A percentile compares a stretch with the other conserved stretches of the same genome.
phyloP scores from a whole-genome alignment of 2,329 filamentous ascomycete species.

The Fonsecaea nubica region DNA sequence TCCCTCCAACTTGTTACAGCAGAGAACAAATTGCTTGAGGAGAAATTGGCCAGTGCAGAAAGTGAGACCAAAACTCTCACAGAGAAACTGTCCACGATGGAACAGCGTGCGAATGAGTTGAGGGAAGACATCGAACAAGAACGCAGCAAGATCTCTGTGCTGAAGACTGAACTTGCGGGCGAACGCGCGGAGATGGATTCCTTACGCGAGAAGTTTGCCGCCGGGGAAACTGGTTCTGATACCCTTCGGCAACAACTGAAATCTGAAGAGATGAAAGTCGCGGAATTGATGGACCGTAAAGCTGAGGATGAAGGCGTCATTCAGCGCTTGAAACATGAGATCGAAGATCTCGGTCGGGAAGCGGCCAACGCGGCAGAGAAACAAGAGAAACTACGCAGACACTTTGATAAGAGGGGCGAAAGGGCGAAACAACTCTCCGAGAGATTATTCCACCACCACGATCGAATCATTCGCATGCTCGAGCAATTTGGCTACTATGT shows the following conservation, averaged over 20 bases:
- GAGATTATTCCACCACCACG: constrained; percentile 80
- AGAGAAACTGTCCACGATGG: constrained; percentile 57
- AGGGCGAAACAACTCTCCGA: constrained; percentile 84
- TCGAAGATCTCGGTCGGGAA: constrained; percentile 71
- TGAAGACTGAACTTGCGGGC: constrained; percentile 64
- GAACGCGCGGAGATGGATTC: constrained; percentile 72
- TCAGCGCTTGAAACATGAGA: constrained; percentile 76
- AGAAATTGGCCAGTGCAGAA: constrained; percentile 62
- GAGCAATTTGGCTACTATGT: constrained; percentile 87
- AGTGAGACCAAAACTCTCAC: constrained; percentile 63
- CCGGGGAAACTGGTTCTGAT: constrained; percentile 84
- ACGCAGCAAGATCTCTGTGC: constrained; percentile 53
- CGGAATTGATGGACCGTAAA: constrained; percentile 71
- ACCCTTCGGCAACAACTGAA: constrained; percentile 75
- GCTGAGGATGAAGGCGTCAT: constrained; percentile 77
- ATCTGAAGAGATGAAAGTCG: constrained; percentile 75
- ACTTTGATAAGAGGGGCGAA: constrained; percentile 72
- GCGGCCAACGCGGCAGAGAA: constrained; percentile 39
- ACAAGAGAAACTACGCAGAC: constrained; percentile 51
- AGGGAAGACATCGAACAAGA: constrained; percentile 61
- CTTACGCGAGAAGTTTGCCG: constrained; percentile 74
- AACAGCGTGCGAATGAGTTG: constrained; percentile 60
- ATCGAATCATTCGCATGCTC: constrained; percentile 80
- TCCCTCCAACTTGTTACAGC: constrained; percentile 66
- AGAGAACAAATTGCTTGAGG: constrained; percentile 67